A percentile compares a stretch with the other conserved stretches of the same genome.
Conservation (phyloP, 306 rosid genomes). For the Pterocarpus macrocarpus region DNA sequence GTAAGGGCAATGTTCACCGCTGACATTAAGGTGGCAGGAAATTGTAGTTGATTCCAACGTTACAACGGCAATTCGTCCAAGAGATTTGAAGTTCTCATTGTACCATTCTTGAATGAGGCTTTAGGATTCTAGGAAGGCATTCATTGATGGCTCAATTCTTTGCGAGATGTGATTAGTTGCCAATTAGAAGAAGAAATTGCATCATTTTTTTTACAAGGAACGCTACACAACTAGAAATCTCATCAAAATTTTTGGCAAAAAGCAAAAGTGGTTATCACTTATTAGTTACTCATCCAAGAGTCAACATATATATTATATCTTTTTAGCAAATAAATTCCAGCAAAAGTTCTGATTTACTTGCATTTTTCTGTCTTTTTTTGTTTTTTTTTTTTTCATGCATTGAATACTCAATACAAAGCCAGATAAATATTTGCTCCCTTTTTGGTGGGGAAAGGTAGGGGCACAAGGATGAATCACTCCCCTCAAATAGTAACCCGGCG, state of each 20-base stretch:
- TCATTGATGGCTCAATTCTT: constrained; percentile 44
- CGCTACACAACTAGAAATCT: neutral
- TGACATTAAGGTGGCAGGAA: constrained; percentile 44
- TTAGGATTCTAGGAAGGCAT: constrained; percentile 35
- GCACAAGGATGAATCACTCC: too few species aligned
- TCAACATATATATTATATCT: too few species aligned
- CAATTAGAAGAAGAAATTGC: constrained; percentile 3
- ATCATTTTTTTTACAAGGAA: neutral
- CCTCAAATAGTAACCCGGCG: too few species aligned
- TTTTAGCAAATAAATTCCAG: too few species aligned
- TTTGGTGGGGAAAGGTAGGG: too few species aligned
- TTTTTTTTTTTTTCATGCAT: too few species aligned
- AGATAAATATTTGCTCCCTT: too few species aligned
- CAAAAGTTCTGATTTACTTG: neutral
- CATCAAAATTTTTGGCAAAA: too few species aligned
- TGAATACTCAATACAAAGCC: too few species aligned
- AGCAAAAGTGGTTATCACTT: too few species aligned
- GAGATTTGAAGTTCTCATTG: constrained; percentile 39
- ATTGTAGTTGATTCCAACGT: constrained; percentile 14
- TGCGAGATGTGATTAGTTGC: constrained; percentile 41
- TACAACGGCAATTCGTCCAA: constrained; percentile 44
- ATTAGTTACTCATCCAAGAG: neutral
- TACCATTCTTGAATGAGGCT: constrained; percentile 2
- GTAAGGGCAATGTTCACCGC: constrained; percentile 57
- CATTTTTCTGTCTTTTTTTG: too few species aligned